phyloP scores from a whole-genome alignment of 164 flowering plant genomes.

The Nymphaea thermarum region DNA sequence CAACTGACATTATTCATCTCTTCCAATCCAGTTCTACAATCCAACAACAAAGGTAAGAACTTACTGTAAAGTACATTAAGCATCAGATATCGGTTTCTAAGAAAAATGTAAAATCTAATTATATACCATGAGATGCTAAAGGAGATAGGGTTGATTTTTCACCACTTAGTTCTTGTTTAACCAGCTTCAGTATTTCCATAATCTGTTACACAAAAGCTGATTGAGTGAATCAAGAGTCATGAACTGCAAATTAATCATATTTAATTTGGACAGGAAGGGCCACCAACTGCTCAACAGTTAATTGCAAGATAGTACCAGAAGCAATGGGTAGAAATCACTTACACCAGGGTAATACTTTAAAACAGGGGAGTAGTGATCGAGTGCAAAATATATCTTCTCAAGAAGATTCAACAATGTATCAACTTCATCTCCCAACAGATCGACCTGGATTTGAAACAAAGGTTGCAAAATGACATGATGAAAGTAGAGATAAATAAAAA shows the following conservation, averaged over 20 bases:
- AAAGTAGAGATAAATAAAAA: neutral
- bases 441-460: constrained; percentile 46
- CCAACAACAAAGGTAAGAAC: too few species aligned
- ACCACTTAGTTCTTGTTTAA: constrained; percentile 59
- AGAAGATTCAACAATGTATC: constrained; percentile 63
- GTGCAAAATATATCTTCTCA: constrained; percentile 79
- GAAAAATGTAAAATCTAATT: too few species aligned
- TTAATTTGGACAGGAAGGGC: neutral
- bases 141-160: constrained; percentile 11
- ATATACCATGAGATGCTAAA: neutral
- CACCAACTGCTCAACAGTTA: neutral
- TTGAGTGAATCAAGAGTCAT: neutral
- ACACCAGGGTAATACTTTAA: constrained; percentile 92
- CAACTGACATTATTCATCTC: too few species aligned
- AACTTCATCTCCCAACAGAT: constrained; percentile 84
- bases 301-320: neutral
- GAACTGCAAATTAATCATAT: neutral
- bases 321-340: constrained; percentile 16
- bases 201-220: constrained; percentile 28
- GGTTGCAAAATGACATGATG: neutral
- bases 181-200: constrained; percentile 60
- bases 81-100: too few species aligned
- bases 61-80: too few species aligned
- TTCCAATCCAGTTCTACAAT: too few species aligned
- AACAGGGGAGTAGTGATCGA: constrained; percentile 88